phyloP scores from a whole-genome alignment of 371 early-diverging fungal species.

The Chytridium lagenaria region DNA sequence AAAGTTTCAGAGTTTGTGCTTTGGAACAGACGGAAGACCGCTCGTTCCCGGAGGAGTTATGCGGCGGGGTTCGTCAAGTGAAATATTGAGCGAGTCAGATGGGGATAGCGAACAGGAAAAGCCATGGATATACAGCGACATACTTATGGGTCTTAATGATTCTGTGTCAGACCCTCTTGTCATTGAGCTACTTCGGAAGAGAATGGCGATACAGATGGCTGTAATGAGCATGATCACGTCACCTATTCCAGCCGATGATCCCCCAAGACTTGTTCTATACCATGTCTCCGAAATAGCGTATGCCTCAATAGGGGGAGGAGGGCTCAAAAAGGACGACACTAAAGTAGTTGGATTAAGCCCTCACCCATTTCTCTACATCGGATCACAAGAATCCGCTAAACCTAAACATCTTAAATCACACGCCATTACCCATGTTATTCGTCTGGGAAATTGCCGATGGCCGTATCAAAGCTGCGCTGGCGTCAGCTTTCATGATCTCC shows the following conservation, averaged over 20 bases:
- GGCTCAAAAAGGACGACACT: too few relatives aligned
- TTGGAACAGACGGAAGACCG: background rate
- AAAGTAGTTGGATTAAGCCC: too few relatives aligned
- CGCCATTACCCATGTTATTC: conserved; percentile 9
- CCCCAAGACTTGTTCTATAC: background rate
- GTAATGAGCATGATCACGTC: background rate
- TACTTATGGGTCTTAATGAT: background rate
- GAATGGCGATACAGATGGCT: conserved; percentile 13
- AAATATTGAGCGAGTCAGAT: background rate
- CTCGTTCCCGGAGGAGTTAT: too few relatives aligned
- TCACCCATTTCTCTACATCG: conserved; percentile 15
- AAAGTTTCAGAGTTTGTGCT: background rate
- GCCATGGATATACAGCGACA: conserved; percentile 6
- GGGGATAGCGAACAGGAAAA: background rate
- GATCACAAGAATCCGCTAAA: conserved; percentile 16
- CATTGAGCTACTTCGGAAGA: background rate
- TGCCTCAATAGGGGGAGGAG: too few relatives aligned
- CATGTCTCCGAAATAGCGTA: background rate
- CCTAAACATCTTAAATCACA: background rate
- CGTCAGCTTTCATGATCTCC: conserved; percentile 4
- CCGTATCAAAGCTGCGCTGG: conserved; percentile 1
- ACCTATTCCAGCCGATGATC: conserved; percentile 1
- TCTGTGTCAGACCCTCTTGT: background rate
- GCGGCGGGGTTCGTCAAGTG: too few relatives aligned
- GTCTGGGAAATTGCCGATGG: conserved; percentile 15